A percentile compares a stretch with the other conserved stretches of the same genome.
These are phyloP conservation scores for Neurospora sp. DNA, from an alignment of 495 filamentous ascomycete species.

Conservation along the genomic window DNA sequence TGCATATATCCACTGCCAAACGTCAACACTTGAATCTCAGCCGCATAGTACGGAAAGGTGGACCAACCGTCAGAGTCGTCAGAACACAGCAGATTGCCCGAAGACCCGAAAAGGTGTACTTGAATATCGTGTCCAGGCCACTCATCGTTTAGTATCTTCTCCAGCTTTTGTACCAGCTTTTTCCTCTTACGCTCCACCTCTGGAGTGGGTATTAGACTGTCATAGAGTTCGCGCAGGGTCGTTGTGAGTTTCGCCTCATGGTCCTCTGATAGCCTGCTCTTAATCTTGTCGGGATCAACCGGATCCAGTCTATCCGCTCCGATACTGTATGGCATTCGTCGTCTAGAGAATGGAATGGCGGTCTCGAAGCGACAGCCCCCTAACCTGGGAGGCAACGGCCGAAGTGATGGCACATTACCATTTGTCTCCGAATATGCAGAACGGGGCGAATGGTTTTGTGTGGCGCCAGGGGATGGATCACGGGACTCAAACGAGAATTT, in stretches of 20 bases:
- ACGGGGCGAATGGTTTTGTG: constrained; percentile 70
- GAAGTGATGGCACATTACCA: constrained; percentile 54
- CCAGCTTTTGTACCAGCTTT: constrained; percentile 73
- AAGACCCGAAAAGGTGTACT: constrained; percentile 93
- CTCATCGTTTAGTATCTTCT: constrained; percentile 72
- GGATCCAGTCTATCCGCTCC: constrained; percentile 63
- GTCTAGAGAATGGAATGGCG: constrained; percentile 27
- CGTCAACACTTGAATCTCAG: constrained; percentile 12
- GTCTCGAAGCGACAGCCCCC: constrained; percentile 78
- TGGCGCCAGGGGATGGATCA: constrained; percentile 73
- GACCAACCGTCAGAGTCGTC: constrained; percentile 89
- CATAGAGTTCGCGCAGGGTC: constrained; percentile 76
- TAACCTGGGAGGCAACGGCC: constrained; percentile 37
- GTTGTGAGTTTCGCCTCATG: constrained; percentile 69
- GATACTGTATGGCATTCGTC: constrained; percentile 87
- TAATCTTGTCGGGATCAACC: constrained; percentile 54
- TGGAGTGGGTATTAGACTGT: constrained; percentile 69
- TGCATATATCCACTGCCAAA: constrained; percentile 82
- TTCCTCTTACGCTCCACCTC: constrained; percentile 66
- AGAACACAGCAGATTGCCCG: constrained; percentile 88
- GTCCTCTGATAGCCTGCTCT: constrained; percentile 53
- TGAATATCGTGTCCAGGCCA: constrained; percentile 88
- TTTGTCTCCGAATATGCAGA: constrained; percentile 86
- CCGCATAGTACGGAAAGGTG: not conserved
- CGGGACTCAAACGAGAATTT: constrained; percentile 75